Evolutionary conservation across 208 protist species (phyloP).

Genomic region (Trypanosoma congolense): DNA sequence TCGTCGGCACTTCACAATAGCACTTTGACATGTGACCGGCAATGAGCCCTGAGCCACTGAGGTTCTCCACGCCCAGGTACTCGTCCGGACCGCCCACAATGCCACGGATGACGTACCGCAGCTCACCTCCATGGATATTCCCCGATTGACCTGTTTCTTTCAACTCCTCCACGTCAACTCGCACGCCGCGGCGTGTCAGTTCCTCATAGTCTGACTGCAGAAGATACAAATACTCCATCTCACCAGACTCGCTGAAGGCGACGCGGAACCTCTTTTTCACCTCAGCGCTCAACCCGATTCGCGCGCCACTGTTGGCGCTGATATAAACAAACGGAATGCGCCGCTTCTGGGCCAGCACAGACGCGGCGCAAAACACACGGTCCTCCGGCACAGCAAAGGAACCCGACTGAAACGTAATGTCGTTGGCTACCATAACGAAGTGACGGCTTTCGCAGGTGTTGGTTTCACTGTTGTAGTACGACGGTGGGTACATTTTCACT

Average conservation of each 20-base stretch:
- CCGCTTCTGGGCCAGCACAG: constrained; percentile 74
- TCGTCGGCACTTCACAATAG: constrained; percentile 96
- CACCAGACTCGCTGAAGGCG: constrained; percentile 77
- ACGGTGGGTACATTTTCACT: constrained; percentile 86
- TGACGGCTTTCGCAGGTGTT: constrained; percentile 43
- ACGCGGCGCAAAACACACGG: constrained; percentile 87
- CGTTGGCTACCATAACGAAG: constrained; percentile 97
- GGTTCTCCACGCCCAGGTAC: constrained; percentile 97
- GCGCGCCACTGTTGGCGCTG: constrained; percentile 95
- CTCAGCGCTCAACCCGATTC: constrained; percentile 94
- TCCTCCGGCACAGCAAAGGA: constrained; percentile 96
- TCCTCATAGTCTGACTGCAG: constrained; percentile 77
- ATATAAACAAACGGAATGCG: constrained; percentile 96
- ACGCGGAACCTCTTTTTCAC: constrained; percentile 91
- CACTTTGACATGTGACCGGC: constrained; percentile 96
- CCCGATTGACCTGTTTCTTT: constrained; percentile 35
- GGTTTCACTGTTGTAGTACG: constrained; percentile 61
- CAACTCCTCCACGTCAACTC: constrained; percentile 30
- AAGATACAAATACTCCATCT: constrained; percentile 96
- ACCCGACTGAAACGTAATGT: constrained; percentile 96
- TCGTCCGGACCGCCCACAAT: constrained; percentile 90
- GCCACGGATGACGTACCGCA: constrained; percentile 84
- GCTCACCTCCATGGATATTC: constrained; percentile 47
- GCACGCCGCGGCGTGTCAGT: constrained; percentile 19
- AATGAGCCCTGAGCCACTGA: constrained; percentile 94